Base-by-base conservation (phyloP, 805 yeast species). In the Ogataea pignaliae region DNA sequence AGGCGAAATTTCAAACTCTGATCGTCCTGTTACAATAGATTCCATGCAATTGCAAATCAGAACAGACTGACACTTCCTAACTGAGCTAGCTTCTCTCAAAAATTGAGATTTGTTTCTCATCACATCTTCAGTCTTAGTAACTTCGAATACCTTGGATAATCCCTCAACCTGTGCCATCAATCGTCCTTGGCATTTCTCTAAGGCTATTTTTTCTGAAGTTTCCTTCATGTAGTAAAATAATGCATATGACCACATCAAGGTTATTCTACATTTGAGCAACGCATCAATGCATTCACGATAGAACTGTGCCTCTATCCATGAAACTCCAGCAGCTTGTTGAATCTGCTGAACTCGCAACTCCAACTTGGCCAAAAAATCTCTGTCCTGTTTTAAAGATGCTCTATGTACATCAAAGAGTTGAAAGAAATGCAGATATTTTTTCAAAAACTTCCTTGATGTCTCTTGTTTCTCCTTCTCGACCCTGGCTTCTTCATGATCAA, bases 241-340 rank as follows among this genome's bases (percentile, higher is more conserved):
- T 2, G 88, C 89, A 64, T 87, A 90, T 0, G 97, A 80, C 97
- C 98, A 93, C 68, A 88, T 86, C 41, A 93, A 69, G 1, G 88
- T 78, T 36, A 80, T 78, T 46, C 98, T 71, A 8, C 95, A 86
- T 45, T 73, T 74, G 29, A 81, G 69, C 44, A 91, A 65, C 2
- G 76, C 74, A 38, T 74, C 72, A 34, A 86, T 81, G 34, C 91
- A 80, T 42, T 86, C 91, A 10, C 83, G 76, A 40, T 90, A 72
- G 57, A 85, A 91, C 55, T 87, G 93, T 1, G 88, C 84, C 56
- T 90, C 96, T 41, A 83, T 85, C 95, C 96, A 88, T 1, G 95
- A 82, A 37, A 78, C 75, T 1, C 81, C 80, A 18, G 73, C 71
- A 11, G 69, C 69, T 45, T 80, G 79, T 69, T 89, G 95, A 44